Conservation (phyloP, 2,329 filamentous ascomycete species). For the Aspergillus pseudoterreus region DNA sequence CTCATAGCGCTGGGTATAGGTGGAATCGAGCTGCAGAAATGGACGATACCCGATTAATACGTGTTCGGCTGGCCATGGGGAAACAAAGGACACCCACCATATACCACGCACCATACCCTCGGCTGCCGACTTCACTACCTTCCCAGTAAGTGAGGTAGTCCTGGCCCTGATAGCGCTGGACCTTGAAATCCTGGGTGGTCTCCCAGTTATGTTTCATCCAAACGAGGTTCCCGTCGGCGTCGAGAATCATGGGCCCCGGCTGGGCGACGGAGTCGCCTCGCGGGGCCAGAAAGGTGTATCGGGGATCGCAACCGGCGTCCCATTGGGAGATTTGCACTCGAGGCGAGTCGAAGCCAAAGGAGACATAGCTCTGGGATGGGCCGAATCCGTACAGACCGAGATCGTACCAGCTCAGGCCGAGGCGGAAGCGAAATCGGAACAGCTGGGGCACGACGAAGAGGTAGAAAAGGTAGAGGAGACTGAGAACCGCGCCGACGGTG, state of each 20-base stretch:
- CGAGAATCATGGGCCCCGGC: conserved; percentile 25
- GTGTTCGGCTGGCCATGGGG: not conserved
- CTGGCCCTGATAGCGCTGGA: conserved; percentile 22
- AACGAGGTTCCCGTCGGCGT: conserved; percentile 23
- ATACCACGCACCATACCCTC: conserved; percentile 22
- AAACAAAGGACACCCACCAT: conserved; percentile 16
- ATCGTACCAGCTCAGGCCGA: conserved; percentile 24
- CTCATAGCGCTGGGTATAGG: conserved; percentile 19
- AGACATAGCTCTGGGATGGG: conserved; percentile 24
- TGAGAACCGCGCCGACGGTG: conserved; percentile 5
- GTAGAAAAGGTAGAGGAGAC: conserved; percentile 17
- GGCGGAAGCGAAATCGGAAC: conserved; percentile 13
- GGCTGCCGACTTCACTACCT: conserved; percentile 16
- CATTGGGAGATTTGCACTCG: conserved; percentile 22
- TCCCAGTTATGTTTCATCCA: conserved; percentile 24
- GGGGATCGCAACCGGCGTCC: conserved; percentile 24
- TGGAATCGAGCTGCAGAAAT: conserved; percentile 19
- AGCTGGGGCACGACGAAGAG: conserved; percentile 17
- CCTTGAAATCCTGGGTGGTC: conserved; percentile 23
- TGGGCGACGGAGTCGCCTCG: conserved; percentile 28
- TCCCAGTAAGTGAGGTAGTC: conserved; percentile 27
- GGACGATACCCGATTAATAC: not conserved
- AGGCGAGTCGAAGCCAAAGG: conserved; percentile 28
- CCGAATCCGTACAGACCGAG: conserved; percentile 29
- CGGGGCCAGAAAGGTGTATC: conserved; percentile 29